phyloP scores from a whole-genome alignment of 345 rosid genomes.

The Lumnitzera racemosa region DNA sequence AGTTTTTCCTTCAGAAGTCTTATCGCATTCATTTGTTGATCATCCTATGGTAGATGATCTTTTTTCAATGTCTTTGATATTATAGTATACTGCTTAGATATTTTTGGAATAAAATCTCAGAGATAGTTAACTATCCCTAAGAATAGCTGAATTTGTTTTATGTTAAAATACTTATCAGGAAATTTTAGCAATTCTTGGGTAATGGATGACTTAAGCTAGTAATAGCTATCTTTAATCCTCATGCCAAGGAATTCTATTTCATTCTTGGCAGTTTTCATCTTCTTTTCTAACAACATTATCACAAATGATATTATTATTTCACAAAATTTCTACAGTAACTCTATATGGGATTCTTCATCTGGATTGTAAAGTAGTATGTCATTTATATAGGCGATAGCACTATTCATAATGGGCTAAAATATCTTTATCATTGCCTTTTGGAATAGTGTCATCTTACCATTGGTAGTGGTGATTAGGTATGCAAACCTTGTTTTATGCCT shows the following conservation, averaged over 20 bases:
- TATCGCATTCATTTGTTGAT: no score
- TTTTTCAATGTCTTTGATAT: no score
- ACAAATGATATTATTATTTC: not conserved
- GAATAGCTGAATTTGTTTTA: no score
- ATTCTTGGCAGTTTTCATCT: not conserved
- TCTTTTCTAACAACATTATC: slow-evolving; percentile 1
- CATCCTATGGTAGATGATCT: no score
- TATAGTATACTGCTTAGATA: no score
- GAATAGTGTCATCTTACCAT: not conserved
- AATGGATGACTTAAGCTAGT: no score
- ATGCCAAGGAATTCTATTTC: not conserved
- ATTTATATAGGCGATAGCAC: not conserved
- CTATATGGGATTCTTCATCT: not conserved
- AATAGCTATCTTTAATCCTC: not conserved
- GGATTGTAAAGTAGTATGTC: not conserved
- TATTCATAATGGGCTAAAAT: not conserved
- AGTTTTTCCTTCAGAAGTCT: no score
- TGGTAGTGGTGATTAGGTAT: not conserved
- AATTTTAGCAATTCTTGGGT: no score
- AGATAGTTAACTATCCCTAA: no score
- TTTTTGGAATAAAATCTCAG: no score
- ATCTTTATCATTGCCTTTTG: not conserved
- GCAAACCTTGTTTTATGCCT: not conserved
- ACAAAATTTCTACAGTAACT: not conserved
- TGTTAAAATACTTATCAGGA: no score